Evolutionary conservation across 208 protist genomes (phyloP), one percentile per base, ranked within the genome.

Genomic region (Leishmania lainsoni): DNA sequence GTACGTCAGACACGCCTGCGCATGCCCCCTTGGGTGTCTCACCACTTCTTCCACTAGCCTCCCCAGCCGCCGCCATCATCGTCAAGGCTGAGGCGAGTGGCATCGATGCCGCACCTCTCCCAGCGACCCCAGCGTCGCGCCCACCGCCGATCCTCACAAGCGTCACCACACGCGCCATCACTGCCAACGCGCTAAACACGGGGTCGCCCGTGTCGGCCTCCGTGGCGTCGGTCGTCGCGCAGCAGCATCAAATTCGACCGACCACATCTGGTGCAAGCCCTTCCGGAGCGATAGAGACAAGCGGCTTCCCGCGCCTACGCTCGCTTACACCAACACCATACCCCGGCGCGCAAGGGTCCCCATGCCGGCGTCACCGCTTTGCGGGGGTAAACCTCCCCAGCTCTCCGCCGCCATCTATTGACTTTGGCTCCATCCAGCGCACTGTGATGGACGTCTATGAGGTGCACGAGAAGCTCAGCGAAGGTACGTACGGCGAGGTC

Each of bases 401-500:
- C 20, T 86, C 77, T 29, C 92, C 94, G 17, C 82, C 82, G 29
- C 74, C 82, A 16, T 66, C 85, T 58, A 77, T 94, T 22, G 79
- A 87, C 68, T 94, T 93, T 66, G 80, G 71, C 63, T 77, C 80
- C 16, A 84, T 97, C n/a, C 72, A 92, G 78, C 83, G 80, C 52
- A 87, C 82, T 75, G 86, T 96, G 58, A 81, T 91, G 76, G 87
- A 91, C 17, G 80, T 88, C 72, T 98, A 98, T 82, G 81, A 85
- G 12, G 78, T 94, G 26, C 70, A 91, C 29, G 83, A 95, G 63
- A 97, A 98, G 82, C 92, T 99, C 29, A 98, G 97, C 83, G 98
- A 99, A 80, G 99, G 99, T 58, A 98, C 98, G 45, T 99, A 99
- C 85, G 99, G 99, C 70, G 96, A 98, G 70, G 99, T 99, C 5